Percentiles rank a stretch among this genome's conserved stretches.
These are phyloP conservation scores for Eruca vesicaria DNA, from an alignment of 441 rosid genomes.

Conservation along the genomic window DNA sequence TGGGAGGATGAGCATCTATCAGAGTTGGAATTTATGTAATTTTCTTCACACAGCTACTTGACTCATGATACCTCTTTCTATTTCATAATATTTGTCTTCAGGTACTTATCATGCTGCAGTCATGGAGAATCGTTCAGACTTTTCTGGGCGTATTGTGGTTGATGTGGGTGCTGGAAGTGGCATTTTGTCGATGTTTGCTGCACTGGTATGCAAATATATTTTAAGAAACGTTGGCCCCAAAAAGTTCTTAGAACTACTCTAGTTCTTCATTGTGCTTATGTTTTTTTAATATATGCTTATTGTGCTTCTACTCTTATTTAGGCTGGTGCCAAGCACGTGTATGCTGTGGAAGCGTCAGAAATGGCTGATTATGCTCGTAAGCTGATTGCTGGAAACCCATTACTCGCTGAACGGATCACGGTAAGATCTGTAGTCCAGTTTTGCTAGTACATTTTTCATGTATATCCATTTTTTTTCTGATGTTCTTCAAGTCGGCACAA, in stretches of 20 bases:
- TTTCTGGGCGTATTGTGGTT: constrained; percentile 80
- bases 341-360: constrained; percentile 98
- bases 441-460: not conserved
- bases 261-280: not conserved
- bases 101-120: constrained; percentile 97
- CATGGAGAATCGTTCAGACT: constrained; percentile 86
- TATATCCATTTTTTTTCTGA: constrained; percentile 29
- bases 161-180: too few relatives aligned
- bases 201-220: constrained; percentile 59
- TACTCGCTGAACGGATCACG: constrained; percentile 74
- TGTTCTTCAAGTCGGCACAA: constrained; percentile 14
- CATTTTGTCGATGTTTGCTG: constrained; percentile 97
- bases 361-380: constrained; percentile 96
- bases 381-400: constrained; percentile 88
- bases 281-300: not conserved
- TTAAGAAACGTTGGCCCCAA: not conserved
- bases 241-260: too few relatives aligned
- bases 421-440: constrained; percentile 40
- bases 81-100: constrained; percentile 34
- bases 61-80: not conserved
- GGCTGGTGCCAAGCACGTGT: constrained; percentile 99
- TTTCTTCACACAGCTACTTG: not conserved
- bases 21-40: not conserved
- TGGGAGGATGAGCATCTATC: not conserved
- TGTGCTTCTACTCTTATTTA: constrained; percentile 22